These are phyloP conservation scores for Pueraria montana DNA, from an alignment of 306 rosid genomes.

Conservation along the genomic window DNA sequence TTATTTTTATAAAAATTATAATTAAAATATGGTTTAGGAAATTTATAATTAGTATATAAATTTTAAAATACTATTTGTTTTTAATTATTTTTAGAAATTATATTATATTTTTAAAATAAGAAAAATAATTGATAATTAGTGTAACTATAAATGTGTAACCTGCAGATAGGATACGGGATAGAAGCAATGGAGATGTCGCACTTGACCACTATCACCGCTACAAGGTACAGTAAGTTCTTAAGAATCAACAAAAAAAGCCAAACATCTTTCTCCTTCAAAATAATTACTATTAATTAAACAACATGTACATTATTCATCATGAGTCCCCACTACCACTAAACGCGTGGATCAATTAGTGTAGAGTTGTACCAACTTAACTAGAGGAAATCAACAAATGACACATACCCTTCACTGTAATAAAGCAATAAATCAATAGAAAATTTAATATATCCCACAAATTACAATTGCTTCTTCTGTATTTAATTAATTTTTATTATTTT, in stretches of 20 bases:
- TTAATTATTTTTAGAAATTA: not conserved
- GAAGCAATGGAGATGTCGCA: conserved; percentile 58
- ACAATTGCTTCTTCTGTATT: not conserved
- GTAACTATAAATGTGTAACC: not conserved
- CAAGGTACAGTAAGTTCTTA: conserved; percentile 41
- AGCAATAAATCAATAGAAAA: not conserved
- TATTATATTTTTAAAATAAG: not conserved
- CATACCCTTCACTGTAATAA: not conserved
- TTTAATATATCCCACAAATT: not conserved
- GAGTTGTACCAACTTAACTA: no score
- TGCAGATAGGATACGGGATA: conserved; percentile 58
- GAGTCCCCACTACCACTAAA: no score
- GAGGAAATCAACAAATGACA: not conserved
- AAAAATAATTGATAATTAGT: not conserved
- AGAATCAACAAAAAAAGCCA: not conserved
- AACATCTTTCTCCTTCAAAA: not conserved
- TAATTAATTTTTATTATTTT: not conserved
- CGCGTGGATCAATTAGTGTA: no score
- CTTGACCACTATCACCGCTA: conserved; percentile 60
- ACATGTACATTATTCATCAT: not conserved
- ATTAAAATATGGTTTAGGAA: no score
- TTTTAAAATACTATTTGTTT: not conserved
- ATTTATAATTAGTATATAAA: no score
- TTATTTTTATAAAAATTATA: no score
- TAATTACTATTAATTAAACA: not conserved